Conservation (phyloP, 2,329 filamentous ascomycete species). For the Colletotrichum tropicale region DNA sequence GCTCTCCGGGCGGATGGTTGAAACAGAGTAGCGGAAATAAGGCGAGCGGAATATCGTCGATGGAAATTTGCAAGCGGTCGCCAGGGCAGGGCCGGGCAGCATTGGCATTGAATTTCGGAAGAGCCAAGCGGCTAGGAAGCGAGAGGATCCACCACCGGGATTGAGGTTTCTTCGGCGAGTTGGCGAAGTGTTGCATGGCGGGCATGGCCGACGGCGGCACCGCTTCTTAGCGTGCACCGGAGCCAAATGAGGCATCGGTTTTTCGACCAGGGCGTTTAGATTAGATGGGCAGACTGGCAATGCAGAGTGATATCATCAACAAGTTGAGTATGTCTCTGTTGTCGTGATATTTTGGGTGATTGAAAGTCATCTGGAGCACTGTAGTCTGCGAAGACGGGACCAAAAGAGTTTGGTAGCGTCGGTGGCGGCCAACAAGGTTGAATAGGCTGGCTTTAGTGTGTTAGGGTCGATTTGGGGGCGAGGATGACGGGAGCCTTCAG, state of each 20-base stretch:
- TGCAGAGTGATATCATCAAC: slow-evolving; percentile 4
- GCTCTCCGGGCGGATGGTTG: background rate
- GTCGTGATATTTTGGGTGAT: background rate
- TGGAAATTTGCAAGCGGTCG: background rate
- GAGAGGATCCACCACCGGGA: background rate
- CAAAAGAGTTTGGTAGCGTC: background rate
- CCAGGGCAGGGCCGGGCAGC: background rate
- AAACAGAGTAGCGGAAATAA: background rate
- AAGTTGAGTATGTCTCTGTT: background rate
- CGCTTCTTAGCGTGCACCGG: background rate
- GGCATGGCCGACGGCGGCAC: background rate
- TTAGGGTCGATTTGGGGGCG: background rate
- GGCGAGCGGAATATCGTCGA: background rate
- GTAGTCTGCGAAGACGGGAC: background rate
- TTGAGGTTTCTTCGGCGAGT: background rate
- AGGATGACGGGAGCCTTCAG: background rate
- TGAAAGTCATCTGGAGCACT: background rate
- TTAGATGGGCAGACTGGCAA: background rate
- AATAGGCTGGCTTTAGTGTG: background rate
- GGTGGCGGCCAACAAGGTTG: background rate
- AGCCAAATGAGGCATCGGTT: background rate
- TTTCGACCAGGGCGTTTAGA: background rate
- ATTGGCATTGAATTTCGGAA: background rate
- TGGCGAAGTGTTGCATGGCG: background rate
- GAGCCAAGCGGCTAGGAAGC: background rate